Percentiles rank a stretch among this genome's conserved stretches.
These are phyloP conservation scores for Boletus reticuloceps DNA, from an alignment of 768 basidiomycete species.

Conservation along the genomic window DNA sequence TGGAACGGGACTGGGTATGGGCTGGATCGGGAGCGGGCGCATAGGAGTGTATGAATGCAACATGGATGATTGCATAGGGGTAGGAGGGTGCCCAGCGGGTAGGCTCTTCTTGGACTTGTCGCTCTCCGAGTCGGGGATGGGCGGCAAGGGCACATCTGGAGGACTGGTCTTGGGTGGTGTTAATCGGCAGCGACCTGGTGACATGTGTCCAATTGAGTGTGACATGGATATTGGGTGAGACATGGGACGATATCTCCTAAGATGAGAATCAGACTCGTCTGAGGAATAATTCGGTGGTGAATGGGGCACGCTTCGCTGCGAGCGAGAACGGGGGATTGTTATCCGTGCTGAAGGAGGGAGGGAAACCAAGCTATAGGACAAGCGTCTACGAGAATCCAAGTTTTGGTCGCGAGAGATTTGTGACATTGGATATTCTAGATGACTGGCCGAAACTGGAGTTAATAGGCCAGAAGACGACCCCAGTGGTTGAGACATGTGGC, in stretches of 20 bases:
- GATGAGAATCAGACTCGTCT: constrained; percentile 3
- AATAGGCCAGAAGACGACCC: neutral
- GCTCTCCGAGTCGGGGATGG: constrained; percentile 11
- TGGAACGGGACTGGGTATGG: constrained; percentile 15
- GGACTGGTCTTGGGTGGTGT: constrained; percentile 11
- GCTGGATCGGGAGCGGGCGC: constrained; percentile 19
- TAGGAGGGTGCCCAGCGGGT: neutral
- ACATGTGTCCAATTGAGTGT: neutral
- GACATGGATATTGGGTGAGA: constrained; percentile 3
- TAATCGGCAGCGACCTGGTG: constrained; percentile 5
- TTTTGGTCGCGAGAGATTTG: neutral
- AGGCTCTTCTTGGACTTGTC: neutral
- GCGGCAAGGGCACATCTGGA: constrained; percentile 21
- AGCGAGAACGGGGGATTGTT: neutral
- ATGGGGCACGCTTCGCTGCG: neutral
- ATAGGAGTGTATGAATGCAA: neutral
- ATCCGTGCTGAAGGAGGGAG: neutral
- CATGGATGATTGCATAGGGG: neutral
- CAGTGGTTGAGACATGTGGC: neutral
- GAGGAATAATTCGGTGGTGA: constrained; percentile 5
- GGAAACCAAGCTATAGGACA: neutral
- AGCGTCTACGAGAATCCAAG: neutral
- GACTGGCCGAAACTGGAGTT: constrained; percentile 8
- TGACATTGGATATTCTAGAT: neutral
- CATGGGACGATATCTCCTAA: neutral